phyloP scores from a whole-genome alignment of 148 eudicot genomes.

The Rhododendron griersonianum region DNA sequence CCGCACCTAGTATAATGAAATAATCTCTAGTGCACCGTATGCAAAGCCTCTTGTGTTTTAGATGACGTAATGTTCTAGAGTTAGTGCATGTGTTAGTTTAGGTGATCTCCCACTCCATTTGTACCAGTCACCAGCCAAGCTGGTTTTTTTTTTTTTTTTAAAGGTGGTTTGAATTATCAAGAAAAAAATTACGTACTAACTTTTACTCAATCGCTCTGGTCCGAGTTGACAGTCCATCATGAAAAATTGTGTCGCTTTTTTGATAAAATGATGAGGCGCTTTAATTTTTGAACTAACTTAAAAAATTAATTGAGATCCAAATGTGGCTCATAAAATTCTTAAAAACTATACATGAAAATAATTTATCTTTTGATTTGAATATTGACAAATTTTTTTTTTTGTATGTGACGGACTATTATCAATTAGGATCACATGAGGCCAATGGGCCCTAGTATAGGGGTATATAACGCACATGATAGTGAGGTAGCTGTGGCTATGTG shows the following conservation, averaged over 20 bases:
- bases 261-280: background rate
- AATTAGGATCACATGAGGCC: background rate
- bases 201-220: too few relatives aligned
- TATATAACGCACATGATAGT: too few relatives aligned
- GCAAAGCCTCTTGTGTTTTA: background rate
- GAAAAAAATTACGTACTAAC: too few relatives aligned
- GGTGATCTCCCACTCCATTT: background rate
- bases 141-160: too few relatives aligned
- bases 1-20: too few relatives aligned
- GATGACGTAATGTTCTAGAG: background rate
- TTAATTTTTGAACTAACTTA: background rate
- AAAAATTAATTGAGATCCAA: background rate
- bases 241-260: background rate
- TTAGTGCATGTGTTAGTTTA: background rate
- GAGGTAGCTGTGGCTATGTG: too few relatives aligned
- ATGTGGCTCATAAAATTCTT: background rate
- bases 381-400: too few relatives aligned
- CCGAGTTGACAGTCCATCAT: background rate
- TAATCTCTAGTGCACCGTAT: background rate
- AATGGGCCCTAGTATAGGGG: background rate
- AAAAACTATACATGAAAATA: background rate
- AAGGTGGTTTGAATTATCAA: background rate
- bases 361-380: too few relatives aligned
- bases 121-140: background rate
- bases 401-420: too few relatives aligned